Evolutionary conservation across 129 eudicot species (phyloP).

Genomic region (Flaveria bidentis): DNA sequence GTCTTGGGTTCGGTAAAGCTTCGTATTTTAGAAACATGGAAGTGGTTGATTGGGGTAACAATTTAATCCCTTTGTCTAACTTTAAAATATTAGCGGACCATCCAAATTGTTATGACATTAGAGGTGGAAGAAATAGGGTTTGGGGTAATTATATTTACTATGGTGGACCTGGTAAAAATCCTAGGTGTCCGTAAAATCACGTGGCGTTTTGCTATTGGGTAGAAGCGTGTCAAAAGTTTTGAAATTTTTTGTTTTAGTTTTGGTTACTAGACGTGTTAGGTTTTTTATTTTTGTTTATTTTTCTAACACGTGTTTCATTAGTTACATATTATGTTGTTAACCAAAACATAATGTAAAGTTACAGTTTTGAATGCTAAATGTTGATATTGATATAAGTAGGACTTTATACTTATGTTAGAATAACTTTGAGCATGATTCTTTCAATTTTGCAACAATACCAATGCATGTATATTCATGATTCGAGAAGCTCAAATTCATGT

Average conservation of each 20-base stretch:
- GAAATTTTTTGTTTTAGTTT: constrained; percentile 16
- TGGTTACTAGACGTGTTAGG: constrained; percentile 26
- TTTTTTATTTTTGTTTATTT: constrained; percentile 12
- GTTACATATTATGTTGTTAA: constrained; percentile 24
- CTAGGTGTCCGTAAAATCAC: constrained; percentile 57
- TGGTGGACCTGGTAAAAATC: constrained; percentile 91
- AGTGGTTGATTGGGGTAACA: constrained; percentile 90
- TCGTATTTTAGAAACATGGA: constrained; percentile 80
- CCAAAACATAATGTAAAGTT: constrained; percentile 29
- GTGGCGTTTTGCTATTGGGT: constrained; percentile 21
- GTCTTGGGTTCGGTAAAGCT: constrained; percentile 80
- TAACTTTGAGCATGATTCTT: too few relatives aligned
- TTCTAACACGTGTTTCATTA: constrained; percentile 43
- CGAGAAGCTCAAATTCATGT: too few relatives aligned
- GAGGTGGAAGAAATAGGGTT: constrained; percentile 68
- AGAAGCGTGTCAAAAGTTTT: constrained; percentile 32
- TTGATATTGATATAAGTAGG: constrained; percentile 6
- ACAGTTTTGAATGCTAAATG: constrained; percentile 23
- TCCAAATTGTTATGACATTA: constrained; percentile 82
- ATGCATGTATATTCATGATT: too few relatives aligned
- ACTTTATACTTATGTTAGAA: neutral
- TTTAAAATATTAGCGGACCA: constrained; percentile 78
- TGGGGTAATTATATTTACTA: constrained; percentile 96
- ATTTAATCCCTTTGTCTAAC: constrained; percentile 57
- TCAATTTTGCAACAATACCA: too few relatives aligned